Conservation (phyloP, 2,329 filamentous ascomycete species). For the Colletotrichum coccodes region DNA sequence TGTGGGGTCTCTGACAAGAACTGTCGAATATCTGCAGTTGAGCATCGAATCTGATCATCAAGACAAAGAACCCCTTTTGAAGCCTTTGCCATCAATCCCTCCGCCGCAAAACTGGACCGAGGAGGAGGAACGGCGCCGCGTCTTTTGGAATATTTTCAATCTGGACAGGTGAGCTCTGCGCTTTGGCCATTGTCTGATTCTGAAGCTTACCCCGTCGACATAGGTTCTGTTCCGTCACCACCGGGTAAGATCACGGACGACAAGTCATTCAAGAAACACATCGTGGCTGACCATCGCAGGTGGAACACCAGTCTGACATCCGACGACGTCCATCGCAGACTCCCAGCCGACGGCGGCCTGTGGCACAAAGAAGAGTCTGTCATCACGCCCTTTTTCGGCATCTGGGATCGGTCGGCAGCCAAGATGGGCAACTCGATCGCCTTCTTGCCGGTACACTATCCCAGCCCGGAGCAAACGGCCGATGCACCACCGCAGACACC, state of each 20-base stretch:
- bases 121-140: slow-evolving; percentile 43
- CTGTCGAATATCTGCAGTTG: slow-evolving; percentile 34
- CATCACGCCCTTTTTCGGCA: slow-evolving; percentile 54
- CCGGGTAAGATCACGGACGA: slow-evolving; percentile 25
- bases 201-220: rapidly evolving
- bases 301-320: slow-evolving; percentile 47
- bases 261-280: no score
- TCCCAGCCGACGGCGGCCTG: slow-evolving; percentile 49
- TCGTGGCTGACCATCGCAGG: slow-evolving; percentile 26
- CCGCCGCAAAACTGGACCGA: slow-evolving; percentile 44
- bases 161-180: slow-evolving; percentile 40
- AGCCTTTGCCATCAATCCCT: slow-evolving; percentile 40
- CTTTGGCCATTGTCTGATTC: background rate
- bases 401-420: slow-evolving; percentile 53
- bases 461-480: slow-evolving; percentile 35
- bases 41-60: slow-evolving; percentile 34
- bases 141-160: slow-evolving; percentile 46
- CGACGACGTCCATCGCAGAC: slow-evolving; percentile 41
- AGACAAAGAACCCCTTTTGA: slow-evolving; percentile 31
- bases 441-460: slow-evolving; percentile 46
- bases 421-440: slow-evolving; percentile 51
- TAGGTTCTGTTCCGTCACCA: slow-evolving; percentile 39
- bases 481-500: slow-evolving; percentile 31
- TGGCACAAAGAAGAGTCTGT: slow-evolving; percentile 53
- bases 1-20: slow-evolving; percentile 33